Base-by-base conservation (phyloP, 306 rosid species). In the Vachellia collinsii region DNA sequence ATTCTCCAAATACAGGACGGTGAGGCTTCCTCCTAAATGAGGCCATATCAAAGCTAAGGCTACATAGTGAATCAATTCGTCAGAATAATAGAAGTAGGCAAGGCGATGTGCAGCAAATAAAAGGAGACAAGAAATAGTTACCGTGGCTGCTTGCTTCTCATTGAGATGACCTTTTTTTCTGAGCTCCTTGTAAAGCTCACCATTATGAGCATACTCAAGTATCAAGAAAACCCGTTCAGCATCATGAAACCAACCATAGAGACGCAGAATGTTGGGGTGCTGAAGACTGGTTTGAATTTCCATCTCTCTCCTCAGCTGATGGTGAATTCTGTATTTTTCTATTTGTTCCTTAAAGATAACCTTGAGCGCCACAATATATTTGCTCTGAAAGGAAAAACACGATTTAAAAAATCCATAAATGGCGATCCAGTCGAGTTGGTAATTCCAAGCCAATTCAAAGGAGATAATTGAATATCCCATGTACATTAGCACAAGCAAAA, bases 121-220 rank as follows among this genome's bases (percentile, higher is more conserved):
- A 25, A 61, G 4, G 39, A 25, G 37, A 59, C 37, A 59, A 59
- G 2, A 29, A 61, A 29, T 25, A 6, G 12, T 29, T 62, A 62
- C 68, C 41, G 68, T 62, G 68, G 68, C 68, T 62, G 68, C 68
- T 62, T 62, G 68, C 68, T 62, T 62, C 68, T 62, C 68, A 34
- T 14, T 62, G 68, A 62, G 68, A 29, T 62, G 19, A 62, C 68
- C 68, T 29, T 62, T 62, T 29, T 62, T 62, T 13, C 68, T 62
- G 42, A 62, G 68, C 68, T 62, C 68, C 42, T 62, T 62, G 41
- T 62, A 29, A 12, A 62, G 68, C 42, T 62, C 68, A 13, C 68
- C 68, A 6, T 29, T 62, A 62, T 62, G n/a, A 62, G 68, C 68
- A 62, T 62, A 62, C 38, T 62, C 68, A 34, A 62, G 68, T 62